Conservation (phyloP, 2,329 filamentous ascomycete genomes). For the Metarhizium album region DNA sequence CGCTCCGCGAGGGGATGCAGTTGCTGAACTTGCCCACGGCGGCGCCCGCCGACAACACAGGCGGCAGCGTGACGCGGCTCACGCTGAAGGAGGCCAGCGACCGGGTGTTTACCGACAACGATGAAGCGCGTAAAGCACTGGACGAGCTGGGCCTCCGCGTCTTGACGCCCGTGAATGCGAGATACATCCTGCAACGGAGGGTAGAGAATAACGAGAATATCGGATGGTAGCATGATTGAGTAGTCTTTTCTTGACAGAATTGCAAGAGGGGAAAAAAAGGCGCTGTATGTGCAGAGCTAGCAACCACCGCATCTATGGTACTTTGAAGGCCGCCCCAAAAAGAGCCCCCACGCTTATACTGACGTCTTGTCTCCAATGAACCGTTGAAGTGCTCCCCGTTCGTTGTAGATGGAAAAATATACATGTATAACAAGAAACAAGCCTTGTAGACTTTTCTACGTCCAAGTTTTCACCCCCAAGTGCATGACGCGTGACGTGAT, state of each 20-base stretch:
- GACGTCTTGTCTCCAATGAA: not conserved
- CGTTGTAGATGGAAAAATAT: too few relatives aligned
- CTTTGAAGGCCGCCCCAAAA: not conserved
- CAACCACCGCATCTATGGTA: not conserved
- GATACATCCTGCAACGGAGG: slow-evolving; percentile 54
- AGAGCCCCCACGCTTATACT: too few relatives aligned
- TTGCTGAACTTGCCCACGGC: slow-evolving; percentile 49
- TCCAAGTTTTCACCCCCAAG: not conserved
- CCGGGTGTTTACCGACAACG: slow-evolving; percentile 45
- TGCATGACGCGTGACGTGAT: not conserved
- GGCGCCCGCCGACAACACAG: slow-evolving; percentile 15
- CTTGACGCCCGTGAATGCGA: slow-evolving; percentile 53
- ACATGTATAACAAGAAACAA: too few relatives aligned
- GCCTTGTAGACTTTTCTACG: not conserved
- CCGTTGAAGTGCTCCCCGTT: not conserved
- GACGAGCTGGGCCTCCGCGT: slow-evolving; percentile 49
- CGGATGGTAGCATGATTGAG: slow-evolving; percentile 18
- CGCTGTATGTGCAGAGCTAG: not conserved
- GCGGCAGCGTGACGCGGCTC: slow-evolving; percentile 22
- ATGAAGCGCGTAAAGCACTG: slow-evolving; percentile 47
- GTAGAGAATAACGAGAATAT: slow-evolving; percentile 48
- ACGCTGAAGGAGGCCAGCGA: slow-evolving; percentile 44
- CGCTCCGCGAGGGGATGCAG: slow-evolving; percentile 51
- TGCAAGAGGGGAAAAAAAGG: not conserved
- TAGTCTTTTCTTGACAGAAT: not conserved